These are phyloP conservation scores for Fomitiporia mediterranea DNA, from an alignment of 1,284 basidiomycete species.

Conservation along the genomic window DNA sequence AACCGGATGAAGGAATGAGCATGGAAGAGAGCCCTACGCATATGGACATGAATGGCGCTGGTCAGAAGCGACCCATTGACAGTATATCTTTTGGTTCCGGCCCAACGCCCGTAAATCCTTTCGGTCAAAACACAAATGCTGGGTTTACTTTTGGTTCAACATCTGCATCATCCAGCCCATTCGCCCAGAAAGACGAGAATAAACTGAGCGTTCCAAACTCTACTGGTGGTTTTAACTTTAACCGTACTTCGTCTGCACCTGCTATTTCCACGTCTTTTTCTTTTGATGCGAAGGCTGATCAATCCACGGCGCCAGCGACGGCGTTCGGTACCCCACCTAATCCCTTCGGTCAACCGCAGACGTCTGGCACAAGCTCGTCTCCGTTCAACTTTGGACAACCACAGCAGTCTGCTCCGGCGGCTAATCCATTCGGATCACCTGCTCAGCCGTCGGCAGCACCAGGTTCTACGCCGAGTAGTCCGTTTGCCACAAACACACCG, in stretches of 20 bases:
- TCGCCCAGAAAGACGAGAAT: constrained; percentile 27
- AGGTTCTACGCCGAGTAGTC: constrained; percentile 29
- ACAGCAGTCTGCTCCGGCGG: constrained; percentile 28
- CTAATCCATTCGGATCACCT: constrained; percentile 4
- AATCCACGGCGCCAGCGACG: constrained; percentile 12
- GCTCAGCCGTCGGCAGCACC: constrained; percentile 15
- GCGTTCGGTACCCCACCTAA: constrained; percentile 39
- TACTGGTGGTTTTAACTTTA: constrained; percentile 13
- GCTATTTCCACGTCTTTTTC: constrained; percentile 31
- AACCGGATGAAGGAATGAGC: constrained; percentile 45
- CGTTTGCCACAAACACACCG: constrained; percentile 25
- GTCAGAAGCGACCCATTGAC: constrained; percentile 33
- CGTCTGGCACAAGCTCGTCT: constrained; percentile 28
- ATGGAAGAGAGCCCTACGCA: constrained; percentile 71
- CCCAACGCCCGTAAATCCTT: constrained; percentile 13
- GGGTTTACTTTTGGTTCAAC: constrained; percentile 23
- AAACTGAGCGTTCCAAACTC: constrained; percentile 21
- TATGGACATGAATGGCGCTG: constrained; percentile 34
- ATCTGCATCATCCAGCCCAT: constrained; percentile 22
- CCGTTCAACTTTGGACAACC: constrained; percentile 36
- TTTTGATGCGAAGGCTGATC: constrained; percentile 28
- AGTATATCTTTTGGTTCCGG: constrained; percentile 40
- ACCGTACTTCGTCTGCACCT: constrained; percentile 22
- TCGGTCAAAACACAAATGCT: constrained; percentile 4
- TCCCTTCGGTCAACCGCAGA: constrained; percentile 38